A percentile compares a stretch with the other conserved stretches of the same genome.
Evolutionary conservation across 805 yeast genomes (phyloP).

Genomic region (Candida sithepensis): DNA sequence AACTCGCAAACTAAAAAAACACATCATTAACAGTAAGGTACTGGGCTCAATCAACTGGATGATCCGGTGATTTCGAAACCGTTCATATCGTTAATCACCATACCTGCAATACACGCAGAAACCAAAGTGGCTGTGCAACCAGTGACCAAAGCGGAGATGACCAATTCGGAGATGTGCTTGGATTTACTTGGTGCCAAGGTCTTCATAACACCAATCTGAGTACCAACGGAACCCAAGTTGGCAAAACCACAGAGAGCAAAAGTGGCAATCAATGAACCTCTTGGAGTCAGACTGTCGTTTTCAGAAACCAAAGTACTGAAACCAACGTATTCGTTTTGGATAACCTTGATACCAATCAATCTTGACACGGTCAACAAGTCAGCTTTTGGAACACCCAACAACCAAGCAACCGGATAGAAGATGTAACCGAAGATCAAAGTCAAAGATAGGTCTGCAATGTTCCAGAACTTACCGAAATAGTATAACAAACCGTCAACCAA

Average conservation of each 20-base stretch:
- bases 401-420: conserved; percentile 57
- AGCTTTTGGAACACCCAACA: conserved; percentile 51
- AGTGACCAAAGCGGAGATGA: conserved; percentile 45
- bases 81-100: conserved; percentile 51
- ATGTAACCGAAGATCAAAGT: conserved; percentile 56
- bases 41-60: no score
- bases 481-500: conserved; percentile 51
- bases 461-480: conserved; percentile 64
- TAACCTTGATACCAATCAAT: conserved; percentile 53
- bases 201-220: conserved; percentile 56
- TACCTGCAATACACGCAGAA: conserved; percentile 48
- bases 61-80: conserved; percentile 17
- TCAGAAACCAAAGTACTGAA: conserved; percentile 35
- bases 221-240: conserved; percentile 59
- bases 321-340: conserved; percentile 62
- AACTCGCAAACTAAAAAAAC: no score
- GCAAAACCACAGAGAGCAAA: conserved; percentile 63
- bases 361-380: conserved; percentile 49
- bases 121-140: conserved; percentile 53
- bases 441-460: conserved; percentile 44
- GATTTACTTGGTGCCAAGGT: conserved; percentile 50
- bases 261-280: conserved; percentile 55
- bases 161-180: conserved; percentile 43
- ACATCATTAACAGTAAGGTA: no score
- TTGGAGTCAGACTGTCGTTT: conserved; percentile 36